A percentile compares a stretch with the other conserved stretches of the same genome.
phyloP scores from a whole-genome alignment of 805 yeast species.

The Ogataea minuta region DNA sequence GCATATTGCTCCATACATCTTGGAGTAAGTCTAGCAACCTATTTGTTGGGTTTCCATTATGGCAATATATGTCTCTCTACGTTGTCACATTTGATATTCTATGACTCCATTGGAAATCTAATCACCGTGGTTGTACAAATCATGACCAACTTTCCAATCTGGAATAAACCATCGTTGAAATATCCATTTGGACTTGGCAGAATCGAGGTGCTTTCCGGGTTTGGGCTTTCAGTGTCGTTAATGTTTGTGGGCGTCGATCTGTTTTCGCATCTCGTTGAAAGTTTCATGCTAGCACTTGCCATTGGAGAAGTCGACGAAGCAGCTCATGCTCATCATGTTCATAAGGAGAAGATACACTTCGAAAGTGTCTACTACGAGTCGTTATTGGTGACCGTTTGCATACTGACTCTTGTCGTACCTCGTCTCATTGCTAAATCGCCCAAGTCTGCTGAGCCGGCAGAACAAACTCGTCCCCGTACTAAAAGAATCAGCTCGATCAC shows the following conservation, averaged over 20 bases:
- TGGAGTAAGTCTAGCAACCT: constrained; percentile 51
- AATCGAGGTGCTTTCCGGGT: constrained; percentile 81
- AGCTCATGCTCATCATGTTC: constrained; percentile 32
- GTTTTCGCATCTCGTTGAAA: constrained; percentile 84
- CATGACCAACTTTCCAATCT: constrained; percentile 88
- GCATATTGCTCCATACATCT: constrained; percentile 61
- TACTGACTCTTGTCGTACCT: constrained; percentile 36
- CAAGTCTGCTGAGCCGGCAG: constrained; percentile 3
- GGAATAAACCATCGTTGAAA: constrained; percentile 78
- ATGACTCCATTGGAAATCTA: constrained; percentile 78
- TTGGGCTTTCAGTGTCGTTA: constrained; percentile 80
- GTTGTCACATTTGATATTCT: constrained; percentile 81
- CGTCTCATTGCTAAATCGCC: constrained; percentile 17
- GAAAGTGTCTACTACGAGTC: constrained; percentile 31
- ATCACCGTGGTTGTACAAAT: constrained; percentile 70
- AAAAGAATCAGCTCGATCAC: constrained; percentile 30
- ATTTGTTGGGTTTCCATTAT: constrained; percentile 56
- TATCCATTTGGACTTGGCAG: constrained; percentile 95
- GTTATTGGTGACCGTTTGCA: constrained; percentile 25
- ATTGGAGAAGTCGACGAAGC: constrained; percentile 31
- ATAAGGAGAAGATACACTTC: constrained; percentile 22
- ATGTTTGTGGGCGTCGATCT: constrained; percentile 90
- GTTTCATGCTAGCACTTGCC: constrained; percentile 46
- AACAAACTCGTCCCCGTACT: constrained; percentile 15
- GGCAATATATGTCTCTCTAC: constrained; percentile 65